Evolutionary conservation across 768 basidiomycete species (phyloP), one percentile per base, ranked within the genome.

Genomic region (Boletus reticuloceps): DNA sequence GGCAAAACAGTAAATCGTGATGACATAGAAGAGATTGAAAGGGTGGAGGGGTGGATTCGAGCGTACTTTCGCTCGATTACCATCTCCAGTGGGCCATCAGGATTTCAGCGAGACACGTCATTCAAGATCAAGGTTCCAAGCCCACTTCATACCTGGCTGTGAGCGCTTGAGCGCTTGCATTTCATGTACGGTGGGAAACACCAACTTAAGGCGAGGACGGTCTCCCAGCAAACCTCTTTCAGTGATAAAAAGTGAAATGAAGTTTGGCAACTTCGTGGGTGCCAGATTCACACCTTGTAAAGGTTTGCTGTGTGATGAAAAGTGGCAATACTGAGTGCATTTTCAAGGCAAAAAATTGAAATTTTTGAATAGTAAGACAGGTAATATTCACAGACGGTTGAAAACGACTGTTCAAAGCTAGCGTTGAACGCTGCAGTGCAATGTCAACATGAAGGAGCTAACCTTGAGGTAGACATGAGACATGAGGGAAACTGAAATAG

Each of bases 101-200:
- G 38, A 20, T 8, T 10, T n/a, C 47, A 13, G 22, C 29, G 16
- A 16, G 5, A 22, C 31, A 40, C 13, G 12, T 8, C 5, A 5
- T 32, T 16, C 13, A 49, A 27, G 6, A n/a, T 20, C n/a, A 47
- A 20, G 8, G 9, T 32, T n/a, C 22, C 12, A 22, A 4, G 11
- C 1, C 1, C 17, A 12, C 27, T 48, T 48, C 50, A 46, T 39
- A 17, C n/a, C 40, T 27, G 41, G 41, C 41, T 20, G 10, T 31
- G 36, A 14, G 13, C n/a, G 11, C 32, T 27, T 31, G 36, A 14
- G 13, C n/a, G 14, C 32, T 27, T 19, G 40, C 31, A 45, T n/a
- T 16, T 31, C 11, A 52, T 29, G 20, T 38, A 58, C 0, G 42
- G 58, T 48, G 56, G 63, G 53, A 65, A 67, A 50, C 40, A 34